A percentile compares a stretch with the other conserved stretches of the same genome.
Evolutionary conservation across 371 early-diverging fungal genomes (phyloP).

Genomic region (Rhizopus arrhizus): DNA sequence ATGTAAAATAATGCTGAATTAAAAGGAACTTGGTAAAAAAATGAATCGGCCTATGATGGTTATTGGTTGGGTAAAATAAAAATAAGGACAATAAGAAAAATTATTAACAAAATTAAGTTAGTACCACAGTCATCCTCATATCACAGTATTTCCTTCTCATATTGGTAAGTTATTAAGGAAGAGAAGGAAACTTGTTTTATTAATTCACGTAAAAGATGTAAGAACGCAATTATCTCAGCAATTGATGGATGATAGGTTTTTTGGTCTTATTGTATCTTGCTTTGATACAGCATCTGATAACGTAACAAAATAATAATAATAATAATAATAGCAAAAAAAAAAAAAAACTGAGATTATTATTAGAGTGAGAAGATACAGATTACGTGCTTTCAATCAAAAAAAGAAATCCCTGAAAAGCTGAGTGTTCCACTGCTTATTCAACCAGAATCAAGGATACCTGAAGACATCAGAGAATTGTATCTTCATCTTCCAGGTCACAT

Average conservation of each 20-base stretch:
- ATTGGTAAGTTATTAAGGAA: conserved; percentile 44
- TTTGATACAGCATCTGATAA: conserved; percentile 58
- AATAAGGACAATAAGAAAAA: neutral
- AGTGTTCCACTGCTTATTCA: conserved; percentile 51
- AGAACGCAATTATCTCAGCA: conserved; percentile 71
- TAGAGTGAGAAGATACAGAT: conserved; percentile 58
- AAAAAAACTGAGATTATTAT: neutral
- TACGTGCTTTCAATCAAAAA: conserved; percentile 57
- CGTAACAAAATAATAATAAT: conserved; percentile 23
- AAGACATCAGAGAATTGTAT: conserved; percentile 41
- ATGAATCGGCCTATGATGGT: conserved; percentile 55
- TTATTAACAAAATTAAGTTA: conserved; percentile 11
- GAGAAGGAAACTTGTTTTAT: neutral
- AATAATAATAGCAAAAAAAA: neutral
- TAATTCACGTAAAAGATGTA: conserved; percentile 47
- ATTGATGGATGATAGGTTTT: conserved; percentile 65
- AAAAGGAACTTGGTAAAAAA: conserved; percentile 46
- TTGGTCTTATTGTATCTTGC: conserved; percentile 73
- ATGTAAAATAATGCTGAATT: neutral
- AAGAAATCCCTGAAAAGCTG: conserved; percentile 25
- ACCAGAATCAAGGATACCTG: conserved; percentile 32
- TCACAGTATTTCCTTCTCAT: conserved; percentile 76
- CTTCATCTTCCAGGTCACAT: conserved; percentile 48
- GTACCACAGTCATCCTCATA: conserved; percentile 76
- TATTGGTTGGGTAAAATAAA: conserved; percentile 66